phyloP scores from a whole-genome alignment of 192 early-diverging fungal species.

The Pilobolus umbonatus region DNA sequence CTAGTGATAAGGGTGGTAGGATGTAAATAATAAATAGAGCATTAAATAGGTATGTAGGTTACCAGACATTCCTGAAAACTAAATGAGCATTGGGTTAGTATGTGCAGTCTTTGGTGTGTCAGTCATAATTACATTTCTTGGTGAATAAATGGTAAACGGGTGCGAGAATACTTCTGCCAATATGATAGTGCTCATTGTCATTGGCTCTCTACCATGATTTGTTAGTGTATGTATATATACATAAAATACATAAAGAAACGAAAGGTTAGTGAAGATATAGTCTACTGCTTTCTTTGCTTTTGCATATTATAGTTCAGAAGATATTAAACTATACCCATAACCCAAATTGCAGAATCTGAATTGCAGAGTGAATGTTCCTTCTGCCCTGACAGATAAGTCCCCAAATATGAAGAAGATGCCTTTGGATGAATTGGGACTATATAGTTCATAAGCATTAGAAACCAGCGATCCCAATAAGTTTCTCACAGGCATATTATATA shows the following conservation, averaged over 20 bases:
- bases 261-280: conserved; percentile 76
- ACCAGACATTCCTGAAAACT: conserved; percentile 83
- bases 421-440: background rate
- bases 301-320: conserved; percentile 49
- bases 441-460: conserved; percentile 6
- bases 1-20: conserved; percentile 26
- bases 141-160: conserved; percentile 74
- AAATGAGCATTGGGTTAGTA: background rate
- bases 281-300: conserved; percentile 63
- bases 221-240: too few species aligned
- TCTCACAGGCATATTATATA: too few species aligned
- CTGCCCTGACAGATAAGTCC: conserved; percentile 75
- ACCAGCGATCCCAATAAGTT: conserved; percentile 7
- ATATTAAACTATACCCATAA: too few species aligned
- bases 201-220: conserved; percentile 66
- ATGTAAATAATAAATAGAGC: background rate
- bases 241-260: too few species aligned
- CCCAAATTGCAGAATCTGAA: too few species aligned
- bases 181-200: conserved; percentile 63
- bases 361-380: too few species aligned
- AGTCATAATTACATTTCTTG: conserved; percentile 51
- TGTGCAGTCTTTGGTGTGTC: background rate
- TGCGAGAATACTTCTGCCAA: conserved; percentile 58
- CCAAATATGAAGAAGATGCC: conserved; percentile 71
- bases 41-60: background rate